These are phyloP conservation scores for Psidium guajava DNA, from an alignment of 345 rosid genomes.

Conservation along the genomic window DNA sequence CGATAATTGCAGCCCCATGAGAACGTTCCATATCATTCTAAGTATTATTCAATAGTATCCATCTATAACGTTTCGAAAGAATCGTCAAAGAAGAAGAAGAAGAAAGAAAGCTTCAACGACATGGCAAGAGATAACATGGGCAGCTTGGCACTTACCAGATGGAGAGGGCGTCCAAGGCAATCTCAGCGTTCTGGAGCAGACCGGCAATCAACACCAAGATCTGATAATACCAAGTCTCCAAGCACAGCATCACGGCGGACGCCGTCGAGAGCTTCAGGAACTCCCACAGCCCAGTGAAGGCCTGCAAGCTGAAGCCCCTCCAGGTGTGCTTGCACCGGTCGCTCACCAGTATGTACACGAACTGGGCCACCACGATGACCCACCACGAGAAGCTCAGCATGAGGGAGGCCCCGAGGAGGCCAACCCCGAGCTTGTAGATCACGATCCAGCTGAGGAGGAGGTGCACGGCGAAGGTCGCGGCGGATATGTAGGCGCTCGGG, in stretches of 20 bases:
- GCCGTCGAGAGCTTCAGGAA: constrained; percentile 45
- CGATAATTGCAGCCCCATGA: neutral
- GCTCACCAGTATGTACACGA: constrained; percentile 37
- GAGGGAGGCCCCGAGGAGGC: constrained; percentile 33
- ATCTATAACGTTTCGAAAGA: neutral
- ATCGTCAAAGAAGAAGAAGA: neutral
- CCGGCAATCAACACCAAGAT: constrained; percentile 52
- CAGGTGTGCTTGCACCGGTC: constrained; percentile 35
- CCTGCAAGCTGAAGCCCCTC: constrained; percentile 40
- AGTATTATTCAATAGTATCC: neutral
- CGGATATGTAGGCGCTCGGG: constrained; percentile 64
- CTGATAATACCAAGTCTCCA: constrained; percentile 56
- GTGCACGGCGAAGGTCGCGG: constrained; percentile 26
- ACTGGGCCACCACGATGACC: constrained; percentile 39
- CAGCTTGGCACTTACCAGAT: constrained; percentile 20
- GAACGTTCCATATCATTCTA: neutral
- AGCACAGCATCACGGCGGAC: constrained; percentile 55
- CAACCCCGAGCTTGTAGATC: constrained; percentile 26
- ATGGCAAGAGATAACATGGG: neutral
- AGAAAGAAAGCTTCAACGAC: neutral
- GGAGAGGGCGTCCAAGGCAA: constrained; percentile 47
- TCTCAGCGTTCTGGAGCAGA: constrained; percentile 42
- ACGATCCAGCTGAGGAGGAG: constrained; percentile 40
- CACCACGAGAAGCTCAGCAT: constrained; percentile 52
- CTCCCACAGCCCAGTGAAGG: constrained; percentile 38